Evolutionary conservation across 257 asterid genomes (phyloP).

Genomic region (Primulina huaijiensis): DNA sequence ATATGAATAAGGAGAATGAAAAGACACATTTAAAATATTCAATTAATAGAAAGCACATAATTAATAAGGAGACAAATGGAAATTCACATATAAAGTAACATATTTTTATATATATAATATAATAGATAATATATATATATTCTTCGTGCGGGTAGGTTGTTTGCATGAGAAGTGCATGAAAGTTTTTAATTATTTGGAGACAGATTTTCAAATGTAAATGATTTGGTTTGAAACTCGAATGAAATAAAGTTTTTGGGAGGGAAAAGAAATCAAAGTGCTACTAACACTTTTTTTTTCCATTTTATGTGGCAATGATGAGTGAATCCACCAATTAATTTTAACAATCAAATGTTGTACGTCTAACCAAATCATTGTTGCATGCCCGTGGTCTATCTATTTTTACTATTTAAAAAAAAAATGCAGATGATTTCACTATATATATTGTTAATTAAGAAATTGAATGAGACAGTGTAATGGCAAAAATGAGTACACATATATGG

Average conservation of each 20-base stretch:
- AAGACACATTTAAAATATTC: too few species aligned
- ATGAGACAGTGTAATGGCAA: too few species aligned
- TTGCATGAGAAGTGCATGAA: constrained; percentile 37
- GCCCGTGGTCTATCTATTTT: neutral
- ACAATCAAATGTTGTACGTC: constrained; percentile 13
- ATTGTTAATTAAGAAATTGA: too few species aligned
- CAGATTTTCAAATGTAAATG: constrained; percentile 42
- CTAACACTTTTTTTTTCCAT: neutral
- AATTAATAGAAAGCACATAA: too few species aligned
- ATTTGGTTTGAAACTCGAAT: constrained; percentile 34
- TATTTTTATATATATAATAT: too few species aligned
- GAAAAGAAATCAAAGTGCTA: constrained; percentile 11
- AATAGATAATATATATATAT: neutral
- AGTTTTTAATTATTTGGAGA: constrained; percentile 25
- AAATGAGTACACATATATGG: too few species aligned
- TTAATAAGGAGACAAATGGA: too few species aligned
- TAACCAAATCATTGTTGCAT: neutral
- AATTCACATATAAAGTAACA: too few species aligned
- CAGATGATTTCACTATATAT: too few species aligned
- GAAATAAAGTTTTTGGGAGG: constrained; percentile 22
- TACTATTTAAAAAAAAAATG: too few species aligned
- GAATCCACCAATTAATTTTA: constrained; percentile 28
- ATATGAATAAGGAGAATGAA: too few species aligned
- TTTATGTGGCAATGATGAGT: constrained; percentile 35
- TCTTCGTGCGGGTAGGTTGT: constrained; percentile 22